A percentile compares a stretch with the other conserved stretches of the same genome.
These are phyloP conservation scores for Hanseniaspora singularis DNA, from an alignment of 805 yeast genomes.

Conservation along the genomic window DNA sequence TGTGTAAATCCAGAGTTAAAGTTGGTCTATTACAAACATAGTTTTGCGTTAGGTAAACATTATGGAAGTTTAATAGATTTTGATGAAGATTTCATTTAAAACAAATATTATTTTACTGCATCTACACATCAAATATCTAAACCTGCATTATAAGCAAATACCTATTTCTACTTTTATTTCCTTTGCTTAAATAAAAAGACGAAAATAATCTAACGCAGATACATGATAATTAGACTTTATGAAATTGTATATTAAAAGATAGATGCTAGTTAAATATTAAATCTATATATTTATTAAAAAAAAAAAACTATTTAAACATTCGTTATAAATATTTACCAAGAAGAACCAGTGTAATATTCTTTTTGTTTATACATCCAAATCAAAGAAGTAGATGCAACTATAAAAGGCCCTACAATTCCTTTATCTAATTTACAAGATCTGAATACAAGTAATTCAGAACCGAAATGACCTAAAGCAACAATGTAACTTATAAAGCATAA, in stretches of 20 bases:
- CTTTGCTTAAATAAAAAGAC: too few relatives aligned
- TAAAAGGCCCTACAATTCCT: slow-evolving; percentile 79
- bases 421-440: slow-evolving; percentile 73
- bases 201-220: too few relatives aligned
- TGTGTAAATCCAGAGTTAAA: slow-evolving; percentile 41
- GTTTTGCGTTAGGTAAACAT: slow-evolving; percentile 88
- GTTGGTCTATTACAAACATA: slow-evolving; percentile 72
- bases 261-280: neutral
- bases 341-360: slow-evolving; percentile 42
- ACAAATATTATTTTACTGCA: too few relatives aligned
- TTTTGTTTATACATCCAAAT: slow-evolving; percentile 71
- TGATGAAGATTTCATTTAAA: too few relatives aligned
- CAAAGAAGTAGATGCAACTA: slow-evolving; percentile 63
- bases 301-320: neutral
- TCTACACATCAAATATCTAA: too few relatives aligned
- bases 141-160: too few relatives aligned
- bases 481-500: slow-evolving; percentile 68
- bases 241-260: too few relatives aligned
- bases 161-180: too few relatives aligned
- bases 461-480: slow-evolving; percentile 76
- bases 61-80: slow-evolving; percentile 68
- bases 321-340: slow-evolving; percentile 18
- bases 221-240: too few relatives aligned
- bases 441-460: slow-evolving; percentile 67
- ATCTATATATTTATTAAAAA: neutral